Conservation (phyloP, 768 basidiomycete genomes). For the Butyriboletus loyo region DNA sequence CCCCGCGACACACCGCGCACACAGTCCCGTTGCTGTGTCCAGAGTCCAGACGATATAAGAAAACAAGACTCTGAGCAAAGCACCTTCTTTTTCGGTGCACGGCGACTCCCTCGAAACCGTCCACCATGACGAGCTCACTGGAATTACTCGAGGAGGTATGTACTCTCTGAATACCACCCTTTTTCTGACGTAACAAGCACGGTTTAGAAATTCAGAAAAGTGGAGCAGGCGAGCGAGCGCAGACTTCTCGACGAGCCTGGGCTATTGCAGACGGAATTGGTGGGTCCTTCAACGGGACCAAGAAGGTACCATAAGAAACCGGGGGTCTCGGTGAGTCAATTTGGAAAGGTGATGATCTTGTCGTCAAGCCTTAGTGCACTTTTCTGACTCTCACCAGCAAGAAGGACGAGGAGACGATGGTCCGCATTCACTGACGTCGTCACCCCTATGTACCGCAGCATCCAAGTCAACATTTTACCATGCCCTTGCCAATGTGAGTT, state of each 20-base stretch:
- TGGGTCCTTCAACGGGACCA: conserved; percentile 17
- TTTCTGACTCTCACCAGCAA: conserved; percentile 13
- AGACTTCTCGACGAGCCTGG: conserved; percentile 40
- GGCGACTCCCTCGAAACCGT: not conserved
- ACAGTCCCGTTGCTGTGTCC: conserved; percentile 1
- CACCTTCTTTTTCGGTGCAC: not conserved
- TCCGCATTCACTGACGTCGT: conserved; percentile 23
- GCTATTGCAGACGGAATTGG: conserved; percentile 7
- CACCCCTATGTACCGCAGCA: conserved; percentile 38
- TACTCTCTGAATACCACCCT: not conserved
- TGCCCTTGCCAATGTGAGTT: conserved; percentile 40
- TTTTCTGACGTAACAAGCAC: not conserved
- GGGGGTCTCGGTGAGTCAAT: conserved; percentile 57
- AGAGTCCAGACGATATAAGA: not conserved
- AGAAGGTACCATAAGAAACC: conserved; percentile 41
- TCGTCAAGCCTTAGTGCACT: not conserved
- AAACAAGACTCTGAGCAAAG: not conserved
- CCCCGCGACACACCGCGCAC: not conserved
- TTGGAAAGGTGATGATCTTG: conserved; percentile 49
- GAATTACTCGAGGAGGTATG: conserved; percentile 32
- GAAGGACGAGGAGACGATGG: conserved; percentile 24
- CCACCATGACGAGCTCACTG: conserved; percentile 22
- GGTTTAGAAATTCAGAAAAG: conserved; percentile 51
- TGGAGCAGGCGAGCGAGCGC: conserved; percentile 56
- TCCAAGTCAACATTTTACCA: conserved; percentile 49